Evolutionary conservation across 768 basidiomycete species (phyloP).

Genomic region (Termitomyces sp.): DNA sequence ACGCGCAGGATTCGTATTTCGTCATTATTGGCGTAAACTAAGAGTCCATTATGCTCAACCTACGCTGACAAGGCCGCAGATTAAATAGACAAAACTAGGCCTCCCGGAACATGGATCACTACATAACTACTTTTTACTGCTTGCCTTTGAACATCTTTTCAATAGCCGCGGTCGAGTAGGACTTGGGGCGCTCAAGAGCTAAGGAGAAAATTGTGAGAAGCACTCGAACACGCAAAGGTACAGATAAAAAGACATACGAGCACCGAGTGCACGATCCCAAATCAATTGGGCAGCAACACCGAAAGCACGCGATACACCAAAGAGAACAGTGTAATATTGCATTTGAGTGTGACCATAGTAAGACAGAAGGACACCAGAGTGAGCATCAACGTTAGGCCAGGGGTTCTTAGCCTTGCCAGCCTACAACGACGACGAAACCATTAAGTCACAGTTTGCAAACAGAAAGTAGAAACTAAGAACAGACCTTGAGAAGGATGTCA

Average conservation of each 20-base stretch:
- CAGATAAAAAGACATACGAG: slow-evolving; percentile 51
- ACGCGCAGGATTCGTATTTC: neutral
- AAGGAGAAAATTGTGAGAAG: slow-evolving; percentile 2
- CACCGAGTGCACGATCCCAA: slow-evolving; percentile 91
- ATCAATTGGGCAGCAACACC: slow-evolving; percentile 87
- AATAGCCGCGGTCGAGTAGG: slow-evolving; percentile 78
- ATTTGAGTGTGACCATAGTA: slow-evolving; percentile 86
- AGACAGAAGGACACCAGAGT: slow-evolving; percentile 85
- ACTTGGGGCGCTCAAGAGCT: slow-evolving; percentile 91
- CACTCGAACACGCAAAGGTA: neutral
- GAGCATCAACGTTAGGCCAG: slow-evolving; percentile 97
- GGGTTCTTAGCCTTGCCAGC: slow-evolving; percentile 93
- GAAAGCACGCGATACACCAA: slow-evolving; percentile 94
- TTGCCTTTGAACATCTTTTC: slow-evolving; percentile 72
- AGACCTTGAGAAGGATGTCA: slow-evolving; percentile 78
- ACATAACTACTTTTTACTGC: slow-evolving; percentile 11
- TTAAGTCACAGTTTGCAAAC: slow-evolving; percentile 3
- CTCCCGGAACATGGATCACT: neutral
- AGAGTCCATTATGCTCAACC: slow-evolving; percentile 1
- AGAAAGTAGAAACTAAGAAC: neutral
- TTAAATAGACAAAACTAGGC: neutral
- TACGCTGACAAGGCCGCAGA: neutral
- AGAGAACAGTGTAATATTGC: slow-evolving; percentile 96
- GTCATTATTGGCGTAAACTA: neutral
- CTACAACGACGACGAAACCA: slow-evolving; percentile 23